Percentiles rank a stretch among this genome's conserved stretches.
Conservation (phyloP, 805 yeast species). For the Pachysolen tannophilus region DNA sequence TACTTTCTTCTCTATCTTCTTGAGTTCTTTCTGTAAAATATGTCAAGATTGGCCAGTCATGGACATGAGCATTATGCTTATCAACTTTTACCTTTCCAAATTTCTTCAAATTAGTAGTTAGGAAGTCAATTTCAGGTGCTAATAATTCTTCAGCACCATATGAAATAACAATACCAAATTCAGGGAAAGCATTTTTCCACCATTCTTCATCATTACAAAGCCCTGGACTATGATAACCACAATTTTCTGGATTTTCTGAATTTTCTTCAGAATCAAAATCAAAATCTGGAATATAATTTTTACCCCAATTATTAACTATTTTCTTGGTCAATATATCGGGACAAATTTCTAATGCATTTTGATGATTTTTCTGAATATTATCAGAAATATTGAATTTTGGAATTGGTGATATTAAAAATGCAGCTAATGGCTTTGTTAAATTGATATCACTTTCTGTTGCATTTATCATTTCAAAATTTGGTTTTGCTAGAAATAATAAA, state of each 20-base stretch:
- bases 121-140: constrained; percentile 24
- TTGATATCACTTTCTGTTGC: constrained; percentile 6
- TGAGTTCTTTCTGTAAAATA: constrained; percentile 32
- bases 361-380: constrained; percentile 5
- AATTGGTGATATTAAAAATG: constrained; percentile 24
- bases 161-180: constrained; percentile 29
- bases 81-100: constrained; percentile 26
- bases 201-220: constrained; percentile 19
- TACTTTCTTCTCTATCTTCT: constrained; percentile 34
- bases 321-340: constrained; percentile 20
- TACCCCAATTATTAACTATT: constrained; percentile 13
- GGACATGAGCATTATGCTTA: constrained; percentile 27
- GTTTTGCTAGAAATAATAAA: constrained; percentile 28
- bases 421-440: constrained; percentile 20
- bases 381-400: constrained; percentile 4
- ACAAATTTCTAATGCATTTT: constrained; percentile 13
- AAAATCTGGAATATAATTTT: constrained; percentile 11
- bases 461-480: constrained; percentile 15
- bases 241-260: constrained; percentile 9
- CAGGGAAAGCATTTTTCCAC: constrained; percentile 36
- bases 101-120: constrained; percentile 14
- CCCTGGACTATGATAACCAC: constrained; percentile 25
- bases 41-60: constrained; percentile 40
- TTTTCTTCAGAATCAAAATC: not conserved
- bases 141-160: constrained; percentile 37